phyloP scores from a whole-genome alignment of 2,329 filamentous ascomycete species.

The Mycosphaerelloides madeirae region DNA sequence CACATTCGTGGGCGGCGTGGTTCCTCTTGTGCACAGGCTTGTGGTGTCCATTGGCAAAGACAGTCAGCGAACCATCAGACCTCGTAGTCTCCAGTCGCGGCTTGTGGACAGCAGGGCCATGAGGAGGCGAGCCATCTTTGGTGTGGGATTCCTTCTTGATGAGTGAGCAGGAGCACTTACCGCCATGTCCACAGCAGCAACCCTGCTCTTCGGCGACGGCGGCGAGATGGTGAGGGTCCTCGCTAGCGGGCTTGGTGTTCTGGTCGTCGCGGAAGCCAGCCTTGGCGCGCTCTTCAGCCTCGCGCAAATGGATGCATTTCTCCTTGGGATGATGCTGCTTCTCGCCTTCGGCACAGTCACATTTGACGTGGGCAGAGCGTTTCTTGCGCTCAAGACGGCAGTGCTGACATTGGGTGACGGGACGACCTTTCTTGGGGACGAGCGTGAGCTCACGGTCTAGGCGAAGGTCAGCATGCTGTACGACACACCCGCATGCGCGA shows the following conservation, averaged over 20 bases:
- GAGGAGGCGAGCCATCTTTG: slow-evolving; percentile 29
- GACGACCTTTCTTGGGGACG: slow-evolving; percentile 96
- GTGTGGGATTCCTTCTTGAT: slow-evolving; percentile 50
- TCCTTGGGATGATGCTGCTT: slow-evolving; percentile 62
- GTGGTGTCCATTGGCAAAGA: slow-evolving; percentile 61
- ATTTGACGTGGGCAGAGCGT: slow-evolving; percentile 89
- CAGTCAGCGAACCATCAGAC: slow-evolving; percentile 56
- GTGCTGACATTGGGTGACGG: slow-evolving; percentile 95
- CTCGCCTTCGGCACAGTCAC: slow-evolving; percentile 76
- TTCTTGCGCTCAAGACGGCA: slow-evolving; percentile 96
- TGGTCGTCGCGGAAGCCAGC: slow-evolving; percentile 25
- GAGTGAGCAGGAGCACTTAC: slow-evolving; percentile 55
- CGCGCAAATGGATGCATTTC: slow-evolving; percentile 42
- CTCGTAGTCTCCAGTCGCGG: slow-evolving; percentile 54
- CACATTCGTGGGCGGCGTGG: slow-evolving; percentile 58
- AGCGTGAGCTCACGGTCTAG: slow-evolving; percentile 85
- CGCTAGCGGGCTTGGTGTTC: slow-evolving; percentile 14
- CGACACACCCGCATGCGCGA: not conserved
- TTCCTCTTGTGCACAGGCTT: slow-evolving; percentile 62
- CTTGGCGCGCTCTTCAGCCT: slow-evolving; percentile 34
- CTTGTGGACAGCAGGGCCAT: slow-evolving; percentile 46
- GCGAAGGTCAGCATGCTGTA: slow-evolving; percentile 16
- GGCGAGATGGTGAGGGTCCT: slow-evolving; percentile 25
- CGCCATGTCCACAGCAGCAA: slow-evolving; percentile 55
- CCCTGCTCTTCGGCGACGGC: slow-evolving; percentile 36